Evolutionary conservation across 2,329 filamentous ascomycete genomes (phyloP).

Genomic region (Fonsecaea nubica): DNA sequence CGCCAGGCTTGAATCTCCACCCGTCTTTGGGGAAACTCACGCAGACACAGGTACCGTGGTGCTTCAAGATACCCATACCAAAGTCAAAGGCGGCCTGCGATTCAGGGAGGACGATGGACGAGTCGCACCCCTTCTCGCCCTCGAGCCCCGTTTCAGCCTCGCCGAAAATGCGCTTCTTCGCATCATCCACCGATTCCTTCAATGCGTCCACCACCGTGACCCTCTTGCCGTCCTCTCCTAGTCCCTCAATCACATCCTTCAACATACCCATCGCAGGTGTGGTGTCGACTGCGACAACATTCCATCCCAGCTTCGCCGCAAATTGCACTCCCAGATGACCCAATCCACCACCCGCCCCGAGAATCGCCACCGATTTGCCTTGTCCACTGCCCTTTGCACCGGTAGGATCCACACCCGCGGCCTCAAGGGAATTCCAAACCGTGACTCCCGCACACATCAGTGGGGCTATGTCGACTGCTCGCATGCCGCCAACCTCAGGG

Average conservation of each 20-base stretch:
- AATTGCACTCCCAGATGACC: slow-evolving; percentile 44
- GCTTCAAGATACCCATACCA: slow-evolving; percentile 52
- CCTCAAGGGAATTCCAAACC: slow-evolving; percentile 51
- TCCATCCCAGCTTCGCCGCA: slow-evolving; percentile 47
- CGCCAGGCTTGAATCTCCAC: slow-evolving; percentile 37
- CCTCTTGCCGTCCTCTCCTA: slow-evolving; percentile 31
- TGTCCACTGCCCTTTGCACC: slow-evolving; percentile 34
- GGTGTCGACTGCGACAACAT: slow-evolving; percentile 48
- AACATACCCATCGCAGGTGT: slow-evolving; percentile 35
- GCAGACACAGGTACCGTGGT: slow-evolving; percentile 55
- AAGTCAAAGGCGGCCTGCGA: slow-evolving; percentile 57
- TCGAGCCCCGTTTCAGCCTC: slow-evolving; percentile 31
- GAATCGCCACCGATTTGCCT: slow-evolving; percentile 49
- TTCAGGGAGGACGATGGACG: slow-evolving; percentile 56
- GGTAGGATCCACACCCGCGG: slow-evolving; percentile 30
- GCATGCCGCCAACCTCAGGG: slow-evolving; percentile 43
- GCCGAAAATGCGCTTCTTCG: slow-evolving; percentile 42
- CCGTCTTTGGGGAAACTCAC: slow-evolving; percentile 54
- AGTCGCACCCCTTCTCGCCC: slow-evolving; percentile 54
- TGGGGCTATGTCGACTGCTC: slow-evolving; percentile 48
- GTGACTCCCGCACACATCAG: slow-evolving; percentile 55
- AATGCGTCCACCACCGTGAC: slow-evolving; percentile 52
- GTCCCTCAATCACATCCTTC: slow-evolving; percentile 39
- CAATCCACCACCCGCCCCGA: slow-evolving; percentile 46
- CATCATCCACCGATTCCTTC: slow-evolving; percentile 42